Base-by-base conservation (phyloP, 2,329 filamentous ascomycete species). In the Aurifilum marmelostoma region DNA sequence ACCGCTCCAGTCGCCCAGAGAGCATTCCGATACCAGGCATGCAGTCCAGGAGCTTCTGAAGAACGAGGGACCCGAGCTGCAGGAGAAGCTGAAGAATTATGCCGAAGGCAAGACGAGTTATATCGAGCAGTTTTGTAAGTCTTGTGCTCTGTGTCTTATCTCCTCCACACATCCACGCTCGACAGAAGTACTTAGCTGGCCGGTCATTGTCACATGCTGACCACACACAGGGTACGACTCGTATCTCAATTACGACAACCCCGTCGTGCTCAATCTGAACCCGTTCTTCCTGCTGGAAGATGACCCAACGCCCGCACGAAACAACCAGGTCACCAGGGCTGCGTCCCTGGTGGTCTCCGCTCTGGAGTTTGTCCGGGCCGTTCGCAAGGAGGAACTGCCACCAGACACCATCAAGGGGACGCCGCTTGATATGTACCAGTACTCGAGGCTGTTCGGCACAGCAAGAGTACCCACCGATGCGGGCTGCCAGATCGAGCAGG, bases 261-360 rank as follows among this genome's bases (percentile, higher is more conserved):
- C 96, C 0, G 96, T 99, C 54, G 96, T 99, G 54, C 87, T 99
- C 73, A 98, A 99, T 80, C 83, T 99, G 73, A 99, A 99, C 76
- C 96, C 96, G 0, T 99, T 99, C 82, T 99, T 99, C 83, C 84
- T 99, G 68, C 85, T 99, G 65, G 96, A 97, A 80, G 96, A 99
- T 83, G 96, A 99, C 76, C 96, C 96, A 0, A 99, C 96, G 1
- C 96, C 96, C 2, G 94, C 95, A 60, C 88, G 96, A 72, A 97
- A 97, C 81, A 96, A 98, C 77, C 96, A 99, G 79, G 93, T 98
- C 73, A 98, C 94, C 27, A 89, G 96, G 68, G 94, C 96, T 14
- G 95, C 96, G 0, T 98, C 96, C 0, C 84, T 99, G 59, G 93
- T 97, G 0, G 89, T 96, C 21, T 99, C 96, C 3, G 91, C 96